Base-by-base conservation (phyloP, 805 yeast genomes). In the Schwanniomyces occidentalis region DNA sequence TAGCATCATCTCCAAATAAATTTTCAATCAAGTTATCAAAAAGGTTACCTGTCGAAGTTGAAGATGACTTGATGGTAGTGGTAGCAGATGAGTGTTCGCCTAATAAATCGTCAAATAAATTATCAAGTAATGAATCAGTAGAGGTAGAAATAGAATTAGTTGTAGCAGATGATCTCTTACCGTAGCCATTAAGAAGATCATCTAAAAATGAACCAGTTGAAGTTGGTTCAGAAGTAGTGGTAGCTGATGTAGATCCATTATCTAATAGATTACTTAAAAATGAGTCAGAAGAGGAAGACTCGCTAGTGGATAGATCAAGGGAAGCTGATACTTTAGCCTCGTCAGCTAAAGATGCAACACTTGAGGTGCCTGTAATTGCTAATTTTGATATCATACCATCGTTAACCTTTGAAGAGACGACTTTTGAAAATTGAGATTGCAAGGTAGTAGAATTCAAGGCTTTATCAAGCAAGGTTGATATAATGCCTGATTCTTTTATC, bases 401-500 rank as follows among this genome's bases (percentile, higher is more conserved):
- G 10, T 16, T 14, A 4, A 14, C n/a, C 12, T 29, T 18, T 15
- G 20, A 12, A 5, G 4, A 19, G 23, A 22, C 24, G 35, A 25
- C 30, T 16, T 17, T 32, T 4, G 39, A 21, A 32, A 42, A 37
- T 22, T 30, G 15, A 24, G 16, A 20, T 30, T n/a, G n/a, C n/a
- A n/a, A n/a, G n/a, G n/a, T n/a, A n/a, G n/a, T n/a, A n/a, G 26
- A 12, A 13, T 24, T 30, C 12, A 16, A 3, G 8, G 39, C 25
- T 8, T 27, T 27, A n/a, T 19, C 16, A 37, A 54, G 45, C 8
- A 53, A 22, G 2, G 38, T 37, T 24, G 40, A 38, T 27, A 49
- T 48, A 27, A 53, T 33, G 15, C 58, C 63, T 22, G 63, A 56
- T 27, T 48, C 48, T 37, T 56, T 58, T 29, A 61, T 45, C 10